Base-by-base conservation (phyloP, 2,329 filamentous ascomycete species). In the Trichoderma koningiopsis region DNA sequence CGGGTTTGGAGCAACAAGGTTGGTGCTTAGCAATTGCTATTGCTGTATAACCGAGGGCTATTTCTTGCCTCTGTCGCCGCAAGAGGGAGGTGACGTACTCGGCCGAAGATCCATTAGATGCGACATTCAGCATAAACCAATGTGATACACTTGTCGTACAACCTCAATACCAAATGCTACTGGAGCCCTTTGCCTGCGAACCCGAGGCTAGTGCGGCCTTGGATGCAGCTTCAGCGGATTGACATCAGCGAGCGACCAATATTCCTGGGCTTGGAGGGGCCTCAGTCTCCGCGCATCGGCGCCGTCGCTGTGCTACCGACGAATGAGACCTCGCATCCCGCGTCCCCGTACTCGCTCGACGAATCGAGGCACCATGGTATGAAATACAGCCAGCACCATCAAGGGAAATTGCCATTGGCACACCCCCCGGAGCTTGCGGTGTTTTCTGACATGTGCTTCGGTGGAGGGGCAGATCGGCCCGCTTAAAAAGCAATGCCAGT, bases 381-480 rank as follows among this genome's bases (percentile, higher is more conserved):
- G 40, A 43, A 43, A 35, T 13, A 43, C 40, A 43, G 19, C 19
- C 37, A 47, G 55, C 37, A 55, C 33, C 16, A 55, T 27, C 35
- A 13, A 43, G 53, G 63, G 29, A 67, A 67, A 58, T 67, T 67
- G 63, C 55, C 63, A 37, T 58, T 52, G 40, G 55, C 53, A 49
- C 63, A 27, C 56, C 65, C 65, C 65, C 57, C 57, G 61, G 61
- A 59, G 72, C 71, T 71, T 76, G 68, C 63, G 71, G 56, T 72
- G 70, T 69, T 74, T 72, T 73, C 71, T 75, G 73, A 74, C 73
- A 76, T 75, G 74, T 76, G 75, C 70, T 72, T 68, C 63, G 57
- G 68, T 63, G 66, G 69, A 73, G 70, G 70, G 68, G 70, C 69
- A 70, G 73, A 75, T 72, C 72, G 75, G 72, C 60, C 74, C 70